Evolutionary conservation across 2,329 filamentous ascomycete genomes (phyloP).

Genomic region (Phyllosticta citriasiana): DNA sequence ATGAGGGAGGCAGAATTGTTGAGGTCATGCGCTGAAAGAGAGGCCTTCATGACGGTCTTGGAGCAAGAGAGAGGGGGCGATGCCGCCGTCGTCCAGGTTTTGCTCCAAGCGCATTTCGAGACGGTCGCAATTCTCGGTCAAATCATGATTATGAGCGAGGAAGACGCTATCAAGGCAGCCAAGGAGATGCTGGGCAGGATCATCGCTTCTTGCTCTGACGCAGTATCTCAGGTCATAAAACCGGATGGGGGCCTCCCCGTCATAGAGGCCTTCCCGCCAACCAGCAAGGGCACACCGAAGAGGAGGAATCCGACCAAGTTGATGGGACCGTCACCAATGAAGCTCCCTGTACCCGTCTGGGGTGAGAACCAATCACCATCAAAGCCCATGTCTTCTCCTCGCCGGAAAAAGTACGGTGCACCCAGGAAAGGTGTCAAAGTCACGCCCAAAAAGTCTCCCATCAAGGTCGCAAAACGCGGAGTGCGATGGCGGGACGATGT

Average conservation of each 20-base stretch:
- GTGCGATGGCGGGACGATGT: constrained; percentile 92
- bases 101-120: constrained; percentile 86
- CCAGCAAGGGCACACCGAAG: constrained; percentile 66
- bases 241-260: constrained; percentile 63
- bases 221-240: constrained; percentile 77
- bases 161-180: constrained; percentile 71
- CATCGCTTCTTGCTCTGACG: constrained; percentile 63
- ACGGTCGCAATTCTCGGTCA: constrained; percentile 75
- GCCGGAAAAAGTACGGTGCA: constrained; percentile 56
- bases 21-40: constrained; percentile 71
- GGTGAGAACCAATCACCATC: constrained; percentile 50
- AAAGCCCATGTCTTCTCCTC: constrained; percentile 58
- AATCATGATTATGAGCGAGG: constrained; percentile 71
- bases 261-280: constrained; percentile 58
- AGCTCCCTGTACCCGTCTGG: constrained; percentile 16
- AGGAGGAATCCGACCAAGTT: constrained; percentile 46
- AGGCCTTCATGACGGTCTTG: constrained; percentile 64
- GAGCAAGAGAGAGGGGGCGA: constrained; percentile 80
- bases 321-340: constrained; percentile 38
- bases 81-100: constrained; percentile 64
- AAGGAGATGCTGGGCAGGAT: constrained; percentile 68
- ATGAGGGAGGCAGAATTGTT: constrained; percentile 76
- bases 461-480: constrained; percentile 52
- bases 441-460: constrained; percentile 64
- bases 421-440: constrained; percentile 58